These are phyloP conservation scores for Pharnaceum exiguum DNA, from an alignment of 148 eudicot genomes.

Conservation along the genomic window DNA sequence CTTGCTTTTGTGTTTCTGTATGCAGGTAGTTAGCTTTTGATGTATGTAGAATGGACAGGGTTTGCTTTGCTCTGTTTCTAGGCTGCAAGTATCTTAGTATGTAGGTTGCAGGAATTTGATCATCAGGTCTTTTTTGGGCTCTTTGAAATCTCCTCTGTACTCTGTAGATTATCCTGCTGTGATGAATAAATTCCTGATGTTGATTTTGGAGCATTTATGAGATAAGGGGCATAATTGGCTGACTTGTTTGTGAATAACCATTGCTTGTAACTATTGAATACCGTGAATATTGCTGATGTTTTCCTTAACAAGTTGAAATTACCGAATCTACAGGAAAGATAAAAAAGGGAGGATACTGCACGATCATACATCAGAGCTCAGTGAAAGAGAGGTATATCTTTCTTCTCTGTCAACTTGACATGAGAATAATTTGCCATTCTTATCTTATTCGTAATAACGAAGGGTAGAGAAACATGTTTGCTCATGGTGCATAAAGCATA, in stretches of 20 bases:
- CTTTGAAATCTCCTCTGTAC: constrained; percentile 19
- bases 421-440: too few species aligned
- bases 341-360: too few species aligned
- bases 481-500: background rate
- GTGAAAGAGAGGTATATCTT: too few species aligned
- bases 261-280: background rate
- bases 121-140: constrained; percentile 22
- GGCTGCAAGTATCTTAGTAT: constrained; percentile 27
- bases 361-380: too few species aligned
- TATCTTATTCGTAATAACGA: background rate
- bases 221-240: constrained; percentile 12
- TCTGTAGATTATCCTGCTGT: constrained; percentile 27
- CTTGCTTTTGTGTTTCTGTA: constrained; percentile 19
- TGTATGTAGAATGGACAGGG: constrained; percentile 34
- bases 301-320: too few species aligned
- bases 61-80: constrained; percentile 16
- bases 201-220: constrained; percentile 23
- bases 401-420: too few species aligned
- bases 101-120: constrained; percentile 34
- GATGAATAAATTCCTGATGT: constrained; percentile 21
- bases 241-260: constrained; percentile 14
- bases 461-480: background rate
- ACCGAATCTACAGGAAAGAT: too few species aligned
- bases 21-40: constrained; percentile 33
- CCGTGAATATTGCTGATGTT: background rate